Base-by-base conservation (phyloP, 129 eudicot species). In the Flaveria linearis region DNA sequence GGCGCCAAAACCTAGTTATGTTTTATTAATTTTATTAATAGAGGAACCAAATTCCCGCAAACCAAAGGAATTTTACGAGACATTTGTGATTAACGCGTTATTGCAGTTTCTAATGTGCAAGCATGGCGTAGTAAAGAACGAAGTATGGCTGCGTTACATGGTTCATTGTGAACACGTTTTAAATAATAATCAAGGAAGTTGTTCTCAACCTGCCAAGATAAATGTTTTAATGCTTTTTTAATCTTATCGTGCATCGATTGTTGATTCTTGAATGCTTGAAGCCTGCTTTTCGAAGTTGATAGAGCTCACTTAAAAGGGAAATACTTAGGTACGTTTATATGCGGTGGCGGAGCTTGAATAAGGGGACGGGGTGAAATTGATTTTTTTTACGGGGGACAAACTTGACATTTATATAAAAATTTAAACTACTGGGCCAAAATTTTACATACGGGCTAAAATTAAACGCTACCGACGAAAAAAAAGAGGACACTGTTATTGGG, bases 91-190 rank as follows among this genome's bases (percentile, higher is more conserved):
- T 93, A 86, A 67, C 99, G 89, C 76, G 97, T 97, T 5, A 96
- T 91, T 71, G 99, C 99, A 8, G 97, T 95, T 13, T 87, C 97
- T 4, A 91, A 95, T 78, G 91, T 91, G 97, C 96, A 95, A 84
- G 99, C 99, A 10, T 95, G 99, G 99, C 82, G 97, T 30, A 96
- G 97, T 16, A 95, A 91, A 75, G 99, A 95, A 78, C 89, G 96
- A 7, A 95, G 99, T 49, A 95, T 95, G 99, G 96, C 99, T 82
- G 93, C 97, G 1, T 81, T 95, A 56, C 99, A 95, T 30, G 99
- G 99, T 56, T 89, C 99, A 6, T 95, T 95, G 99, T 76, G 99
- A 95, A 60, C 96, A 95, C 82, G 73, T 95, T 50, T 72, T 85
- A 53, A 89, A 88, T 62, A 86, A 81, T 61, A 95, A 91, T 73